Base-by-base conservation (phyloP, 139 green algal genomes). In the Marvania coccoides region DNA sequence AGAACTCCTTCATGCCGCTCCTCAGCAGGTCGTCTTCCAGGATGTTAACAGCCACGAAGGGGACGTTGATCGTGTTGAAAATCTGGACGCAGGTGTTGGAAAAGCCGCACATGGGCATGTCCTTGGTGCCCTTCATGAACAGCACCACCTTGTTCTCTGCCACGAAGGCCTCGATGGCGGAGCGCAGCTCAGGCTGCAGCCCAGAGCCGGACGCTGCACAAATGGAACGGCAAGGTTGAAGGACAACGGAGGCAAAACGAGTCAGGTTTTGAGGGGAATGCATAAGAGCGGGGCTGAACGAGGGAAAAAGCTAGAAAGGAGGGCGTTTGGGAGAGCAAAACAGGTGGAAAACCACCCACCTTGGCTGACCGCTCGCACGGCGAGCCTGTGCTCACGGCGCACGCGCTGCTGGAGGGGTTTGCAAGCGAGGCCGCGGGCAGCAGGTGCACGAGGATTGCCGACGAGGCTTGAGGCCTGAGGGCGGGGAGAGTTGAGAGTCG, bases 51-150 rank as follows among this genome's bases (percentile, higher is more conserved):
- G 83, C 86, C 63, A 96, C 86, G 48, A 81, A 92, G 1, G 80
- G 81, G 14, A 85, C 81, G 1, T 74, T 71, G 19, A 91, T 66
- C 4, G 38, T 69, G 39, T 89, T 92, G 1, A 98, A 70, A 55
- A 98, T 96, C 82, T 92, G 80, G 36, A 68, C 54, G 53, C 90
- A 89, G 1, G 85, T 97, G 75, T 96, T 96, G 55, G 78, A 92
- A 77, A 98, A 99, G 47, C 94, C 94, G 62, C 94, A 99, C 83
- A 93, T 82, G 0, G 93, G 93, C 39, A 94, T 90, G 72, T 90
- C 60, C 47, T 82, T 86, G 8, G 73, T 95, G 51, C 93, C 92
- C 71, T 96, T 95, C 76, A 97, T 97, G 79, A 90, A 98, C 12
- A 96, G 70, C 3, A 95, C 81, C 19, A 95, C 65, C 59, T 91